These are phyloP conservation scores for Petrea volubilis DNA, from an alignment of 257 asterid genomes.

Conservation along the genomic window DNA sequence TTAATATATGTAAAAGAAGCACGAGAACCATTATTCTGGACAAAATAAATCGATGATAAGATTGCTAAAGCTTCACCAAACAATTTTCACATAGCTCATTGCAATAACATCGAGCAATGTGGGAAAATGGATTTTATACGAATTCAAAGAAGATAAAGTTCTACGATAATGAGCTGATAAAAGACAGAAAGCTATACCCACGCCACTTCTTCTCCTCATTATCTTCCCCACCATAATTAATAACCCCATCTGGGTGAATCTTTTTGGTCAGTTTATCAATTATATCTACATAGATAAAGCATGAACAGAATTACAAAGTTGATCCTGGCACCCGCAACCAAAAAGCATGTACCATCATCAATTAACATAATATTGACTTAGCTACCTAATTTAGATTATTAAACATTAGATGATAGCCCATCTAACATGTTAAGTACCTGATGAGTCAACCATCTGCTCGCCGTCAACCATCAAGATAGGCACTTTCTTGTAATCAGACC, in stretches of 20 bases:
- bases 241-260: slow-evolving; percentile 36
- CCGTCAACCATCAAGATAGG: slow-evolving; percentile 93
- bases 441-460: slow-evolving; percentile 81
- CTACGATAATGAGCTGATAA: background rate
- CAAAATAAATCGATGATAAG: background rate
- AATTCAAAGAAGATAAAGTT: background rate
- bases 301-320: slow-evolving; percentile 4
- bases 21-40: too few species aligned
- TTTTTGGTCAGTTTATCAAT: slow-evolving; percentile 56
- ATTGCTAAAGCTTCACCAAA: slow-evolving; percentile 6
- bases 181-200: slow-evolving; percentile 42
- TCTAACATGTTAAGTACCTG: slow-evolving; percentile 52
- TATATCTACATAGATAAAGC: slow-evolving; percentile 56
- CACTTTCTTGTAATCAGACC: slow-evolving; percentile 95
- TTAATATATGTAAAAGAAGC: background rate
- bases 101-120: background rate
- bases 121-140: background rate
- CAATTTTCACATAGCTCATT: background rate
- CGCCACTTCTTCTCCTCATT: slow-evolving; percentile 94
- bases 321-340: background rate
- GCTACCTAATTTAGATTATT: background rate
- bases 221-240: slow-evolving; percentile 42
- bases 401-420: too few species aligned
- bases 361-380: background rate
- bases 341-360: background rate